Conservation (phyloP, 305 asterid genomes). For the Ajuga reptans region DNA sequence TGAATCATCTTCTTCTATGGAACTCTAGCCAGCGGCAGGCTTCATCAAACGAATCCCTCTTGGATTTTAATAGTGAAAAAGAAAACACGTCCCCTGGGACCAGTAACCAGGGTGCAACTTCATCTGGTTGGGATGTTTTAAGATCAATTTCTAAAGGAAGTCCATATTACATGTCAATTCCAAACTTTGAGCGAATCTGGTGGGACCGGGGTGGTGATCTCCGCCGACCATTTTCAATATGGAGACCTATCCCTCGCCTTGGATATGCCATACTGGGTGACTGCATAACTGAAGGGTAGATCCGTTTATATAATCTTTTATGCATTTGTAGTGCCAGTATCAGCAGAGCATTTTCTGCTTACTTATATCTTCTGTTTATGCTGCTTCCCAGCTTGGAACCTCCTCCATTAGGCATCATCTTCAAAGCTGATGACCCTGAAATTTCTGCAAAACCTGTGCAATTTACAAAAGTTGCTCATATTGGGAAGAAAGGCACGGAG, state of each 20-base stretch:
- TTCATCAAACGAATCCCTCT: slow-evolving; percentile 42
- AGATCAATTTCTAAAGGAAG: slow-evolving; percentile 79
- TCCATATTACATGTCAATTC: slow-evolving; percentile 64
- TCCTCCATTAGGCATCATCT: slow-evolving; percentile 87
- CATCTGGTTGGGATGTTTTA: slow-evolving; percentile 91
- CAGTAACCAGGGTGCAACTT: slow-evolving; percentile 43
- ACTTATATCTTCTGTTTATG: slow-evolving; percentile 22
- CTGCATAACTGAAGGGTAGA: slow-evolving; percentile 93
- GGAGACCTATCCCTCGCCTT: slow-evolving; percentile 89
- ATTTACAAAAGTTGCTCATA: slow-evolving; percentile 88
- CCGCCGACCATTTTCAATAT: slow-evolving; percentile 84
- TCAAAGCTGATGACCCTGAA: slow-evolving; percentile 72
- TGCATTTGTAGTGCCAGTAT: slow-evolving; percentile 2
- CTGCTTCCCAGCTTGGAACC: slow-evolving; percentile 75
- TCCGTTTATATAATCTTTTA: slow-evolving; percentile 13
- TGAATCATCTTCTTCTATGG: slow-evolving; percentile 78
- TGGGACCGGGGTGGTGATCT: slow-evolving; percentile 97
- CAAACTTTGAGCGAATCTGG: slow-evolving; percentile 93
- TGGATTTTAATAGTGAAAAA: slow-evolving; percentile 38
- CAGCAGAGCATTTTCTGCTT: slow-evolving; percentile 1
- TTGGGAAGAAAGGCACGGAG: slow-evolving; percentile 68
- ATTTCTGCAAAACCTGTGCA: slow-evolving; percentile 79
- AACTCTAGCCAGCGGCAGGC: slow-evolving; percentile 61
- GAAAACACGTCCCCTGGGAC: slow-evolving; percentile 36
- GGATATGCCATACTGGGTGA: slow-evolving; percentile 88